A percentile compares a stretch with the other conserved stretches of the same genome.
phyloP scores from a whole-genome alignment of 1,139 yeast species.

The Pneumocystis sp. region DNA sequence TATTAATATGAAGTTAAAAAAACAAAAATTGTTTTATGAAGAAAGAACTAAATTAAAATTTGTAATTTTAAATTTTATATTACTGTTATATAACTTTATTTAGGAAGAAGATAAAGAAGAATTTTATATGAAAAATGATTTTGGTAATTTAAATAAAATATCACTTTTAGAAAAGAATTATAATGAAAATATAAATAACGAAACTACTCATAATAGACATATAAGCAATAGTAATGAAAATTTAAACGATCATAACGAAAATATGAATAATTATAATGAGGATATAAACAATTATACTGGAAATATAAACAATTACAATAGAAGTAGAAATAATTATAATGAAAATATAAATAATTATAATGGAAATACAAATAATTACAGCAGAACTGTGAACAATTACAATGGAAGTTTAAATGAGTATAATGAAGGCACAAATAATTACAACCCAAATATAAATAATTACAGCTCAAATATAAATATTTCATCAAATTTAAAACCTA shows the following conservation, averaged over 20 bases:
- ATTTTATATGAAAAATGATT: neutral
- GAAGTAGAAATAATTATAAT: neutral
- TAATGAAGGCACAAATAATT: neutral
- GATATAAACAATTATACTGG: neutral
- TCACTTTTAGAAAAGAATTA: neutral
- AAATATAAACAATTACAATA: too few species aligned
- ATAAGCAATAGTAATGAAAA: too few species aligned
- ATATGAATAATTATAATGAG: neutral
- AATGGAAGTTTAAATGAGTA: neutral
- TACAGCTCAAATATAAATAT: neutral
- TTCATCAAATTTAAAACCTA: neutral
- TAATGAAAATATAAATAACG: neutral
- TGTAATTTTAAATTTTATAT: neutral
- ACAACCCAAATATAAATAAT: neutral
- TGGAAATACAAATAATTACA: neutral
- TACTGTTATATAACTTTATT: neutral
- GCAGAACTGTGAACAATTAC: too few species aligned
- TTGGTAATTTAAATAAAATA: neutral
- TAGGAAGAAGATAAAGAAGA: neutral
- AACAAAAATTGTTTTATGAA: neutral
- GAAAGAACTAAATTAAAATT: neutral
- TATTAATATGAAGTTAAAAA: neutral
- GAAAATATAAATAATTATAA: neutral
- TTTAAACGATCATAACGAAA: neutral
- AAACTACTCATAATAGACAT: too few species aligned